Evolutionary conservation across 2,329 filamentous ascomycete genomes (phyloP), one percentile per base, ranked within the genome.

Genomic region (Neophaeococcomyces mojaviensis): DNA sequence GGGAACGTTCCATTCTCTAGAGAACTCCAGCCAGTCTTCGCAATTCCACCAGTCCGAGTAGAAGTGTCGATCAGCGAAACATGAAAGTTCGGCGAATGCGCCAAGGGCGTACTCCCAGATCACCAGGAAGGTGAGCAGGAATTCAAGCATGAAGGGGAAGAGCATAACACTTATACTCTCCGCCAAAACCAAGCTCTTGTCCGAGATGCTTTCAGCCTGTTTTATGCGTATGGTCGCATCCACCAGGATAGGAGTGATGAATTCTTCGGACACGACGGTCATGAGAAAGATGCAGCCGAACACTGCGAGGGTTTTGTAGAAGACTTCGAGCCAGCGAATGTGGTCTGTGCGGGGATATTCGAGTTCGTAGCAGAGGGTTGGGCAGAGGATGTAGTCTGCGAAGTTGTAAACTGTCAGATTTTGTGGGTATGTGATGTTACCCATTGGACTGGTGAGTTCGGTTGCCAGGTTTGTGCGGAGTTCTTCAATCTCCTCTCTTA

Each of bases 41-140:
- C 70, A 75, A 55, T 82, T 82, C 79, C 79, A 82, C 78, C 79
- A 82, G 64, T 82, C 79, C 33, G 75, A 73, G 70, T 96, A 98
- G 70, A 97, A 97, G 65, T 92, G 87, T 33, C 90, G 81, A 65
- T 97, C 92, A 43, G 84, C 90, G 64, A 97, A 97, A 58, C 82
- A 77, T 15, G 89, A 95, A 55, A 97, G 86, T 65, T 98, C 92
- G 12, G 89, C 92, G 59, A 94, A 95, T 39, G 89, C 89, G 48
- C 90, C 92, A 28, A 97, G 79, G 9, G 95, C 78, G 65, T 97
- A 98, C 65, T 98, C 92, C 65, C 97, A 98, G 59, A 97, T 97
- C 64, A 96, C 88, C 48, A 98, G 81, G 71, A 98, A 98, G 46
- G 97, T 89, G 39, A 97, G 80, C 3, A 97, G 72, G 64, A 97